Evolutionary conservation across 176 grass and related monocot species (phyloP).

Genomic region (Lolium perenne): DNA sequence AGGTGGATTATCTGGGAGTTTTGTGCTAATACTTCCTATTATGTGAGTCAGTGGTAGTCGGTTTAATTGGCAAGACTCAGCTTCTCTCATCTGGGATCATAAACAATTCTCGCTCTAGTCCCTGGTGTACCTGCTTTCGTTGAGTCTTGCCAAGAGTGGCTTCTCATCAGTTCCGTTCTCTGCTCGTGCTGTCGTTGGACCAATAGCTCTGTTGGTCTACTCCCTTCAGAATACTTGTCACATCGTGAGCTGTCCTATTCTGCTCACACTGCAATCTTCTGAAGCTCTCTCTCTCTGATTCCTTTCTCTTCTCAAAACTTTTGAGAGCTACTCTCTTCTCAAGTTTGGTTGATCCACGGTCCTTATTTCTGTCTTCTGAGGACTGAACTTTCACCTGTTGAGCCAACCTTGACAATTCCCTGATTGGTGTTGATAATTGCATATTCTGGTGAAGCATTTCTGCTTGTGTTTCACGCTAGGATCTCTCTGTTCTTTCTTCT

Average conservation of each 20-base stretch:
- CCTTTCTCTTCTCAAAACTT: constrained; percentile 16
- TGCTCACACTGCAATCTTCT: constrained; percentile 34
- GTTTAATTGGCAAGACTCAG: constrained; percentile 64
- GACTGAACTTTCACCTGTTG: constrained; percentile 22
- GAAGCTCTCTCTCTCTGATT: constrained; percentile 33
- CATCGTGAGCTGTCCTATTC: constrained; percentile 19
- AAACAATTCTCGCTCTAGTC: constrained; percentile 32
- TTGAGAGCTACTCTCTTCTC: neutral
- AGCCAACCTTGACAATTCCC: neutral
- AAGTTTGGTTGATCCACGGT: constrained; percentile 18
- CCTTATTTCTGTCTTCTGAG: constrained; percentile 5
- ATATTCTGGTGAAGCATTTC: constrained; percentile 30
- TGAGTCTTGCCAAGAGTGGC: constrained; percentile 56
- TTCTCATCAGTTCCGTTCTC: constrained; percentile 20
- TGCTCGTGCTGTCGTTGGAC: constrained; percentile 30
- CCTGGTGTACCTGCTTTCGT: constrained; percentile 31
- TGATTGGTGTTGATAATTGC: constrained; percentile 15
- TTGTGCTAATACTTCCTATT: constrained; percentile 65
- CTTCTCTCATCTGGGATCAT: constrained; percentile 39
- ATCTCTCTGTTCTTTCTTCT: constrained; percentile 18
- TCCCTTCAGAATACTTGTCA: constrained; percentile 17
- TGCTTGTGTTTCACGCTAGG: constrained; percentile 25
- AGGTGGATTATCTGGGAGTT: constrained; percentile 53
- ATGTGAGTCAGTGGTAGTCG: constrained; percentile 65
- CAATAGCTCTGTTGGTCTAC: constrained; percentile 36